Base-by-base conservation (phyloP, 176 grass and related monocot species). In the Oryza officinalis region DNA sequence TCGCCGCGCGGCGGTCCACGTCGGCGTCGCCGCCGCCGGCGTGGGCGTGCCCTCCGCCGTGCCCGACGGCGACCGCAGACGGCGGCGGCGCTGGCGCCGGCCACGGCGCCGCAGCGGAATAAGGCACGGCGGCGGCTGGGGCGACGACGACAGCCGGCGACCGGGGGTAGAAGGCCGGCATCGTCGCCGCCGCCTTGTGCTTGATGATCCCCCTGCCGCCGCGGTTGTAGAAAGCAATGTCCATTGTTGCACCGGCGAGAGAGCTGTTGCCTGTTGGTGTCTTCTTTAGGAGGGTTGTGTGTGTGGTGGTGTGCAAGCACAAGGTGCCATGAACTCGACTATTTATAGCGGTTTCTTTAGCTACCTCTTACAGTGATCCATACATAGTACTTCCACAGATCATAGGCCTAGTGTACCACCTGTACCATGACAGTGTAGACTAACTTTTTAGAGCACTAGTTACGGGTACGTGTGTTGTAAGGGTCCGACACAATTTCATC, bases 301-400 rank as follows among this genome's bases (percentile, higher is more conserved):
- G n/a, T 5, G 35, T 37, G 7, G 35, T 37, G 77, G 77, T 71
- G 71, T 64, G 65, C 70, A 65, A 30, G 77, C 50, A 81, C 12
- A 4, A 69, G 81, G 76, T 9, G 46, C 14, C n/a, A 30, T 14
- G 70, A 18, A 69, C 50, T 2, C 63, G 40, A 0, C 52, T 71
- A 85, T 89, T 81, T 89, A 89, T 89, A 89, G 64, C n/a, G 45
- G 60, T 81, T 81, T 81, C 13, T 47, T 3, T 52, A 13, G 1
- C 15, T 31, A 5, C 37, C 35, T 37, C 20, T 31, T 18, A 69
- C 17, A 38, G 69, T 60, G 13, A 2, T 43, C 3, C 11, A 7
- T 20, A 8, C 35, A 37, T 35, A 6, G 33, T 32, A 4, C 32
- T 32, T 32, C 30, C 30, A 30, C 2, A 2, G 30, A 30, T 30